Conservation (phyloP, 148 eudicot genomes). For the Cornus kousa region DNA sequence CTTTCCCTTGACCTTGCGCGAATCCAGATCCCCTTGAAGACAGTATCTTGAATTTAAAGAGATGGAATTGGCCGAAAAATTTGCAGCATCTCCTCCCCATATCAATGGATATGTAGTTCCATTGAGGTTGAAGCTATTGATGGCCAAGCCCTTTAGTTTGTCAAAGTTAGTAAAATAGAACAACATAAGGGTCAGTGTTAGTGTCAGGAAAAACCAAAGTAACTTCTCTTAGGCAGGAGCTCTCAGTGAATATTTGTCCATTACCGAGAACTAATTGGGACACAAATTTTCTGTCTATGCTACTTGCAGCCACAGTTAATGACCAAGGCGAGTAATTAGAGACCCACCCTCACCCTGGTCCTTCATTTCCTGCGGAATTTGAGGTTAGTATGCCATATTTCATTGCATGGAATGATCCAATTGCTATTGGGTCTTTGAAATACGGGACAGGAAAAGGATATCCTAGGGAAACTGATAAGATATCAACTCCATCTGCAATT, state of each 20-base stretch:
- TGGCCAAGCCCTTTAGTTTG: not conserved
- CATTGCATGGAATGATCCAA: conserved; percentile 1
- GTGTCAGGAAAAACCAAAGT: too few relatives aligned
- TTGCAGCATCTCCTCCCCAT: not conserved
- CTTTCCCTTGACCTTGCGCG: not conserved
- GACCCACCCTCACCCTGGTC: not conserved
- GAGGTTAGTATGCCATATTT: not conserved
- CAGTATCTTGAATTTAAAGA: not conserved
- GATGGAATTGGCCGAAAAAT: not conserved
- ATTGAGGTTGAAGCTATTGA: conserved; percentile 8
- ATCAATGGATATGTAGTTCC: not conserved
- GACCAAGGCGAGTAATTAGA: not conserved
- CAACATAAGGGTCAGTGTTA: not conserved
- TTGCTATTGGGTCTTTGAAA: not conserved
- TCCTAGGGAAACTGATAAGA: not conserved
- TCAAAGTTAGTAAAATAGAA: not conserved
- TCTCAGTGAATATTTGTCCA: not conserved
- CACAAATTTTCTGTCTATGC: not conserved
- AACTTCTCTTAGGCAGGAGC: not conserved
- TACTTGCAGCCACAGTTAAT: not conserved
- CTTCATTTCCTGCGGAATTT: not conserved
- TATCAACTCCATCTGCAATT: not conserved
- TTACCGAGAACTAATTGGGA: not conserved
- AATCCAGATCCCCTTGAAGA: not conserved
- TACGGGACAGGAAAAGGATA: not conserved